phyloP scores from a whole-genome alignment of 2,329 filamentous ascomycete genomes.

The Cladosporium halotolerans region DNA sequence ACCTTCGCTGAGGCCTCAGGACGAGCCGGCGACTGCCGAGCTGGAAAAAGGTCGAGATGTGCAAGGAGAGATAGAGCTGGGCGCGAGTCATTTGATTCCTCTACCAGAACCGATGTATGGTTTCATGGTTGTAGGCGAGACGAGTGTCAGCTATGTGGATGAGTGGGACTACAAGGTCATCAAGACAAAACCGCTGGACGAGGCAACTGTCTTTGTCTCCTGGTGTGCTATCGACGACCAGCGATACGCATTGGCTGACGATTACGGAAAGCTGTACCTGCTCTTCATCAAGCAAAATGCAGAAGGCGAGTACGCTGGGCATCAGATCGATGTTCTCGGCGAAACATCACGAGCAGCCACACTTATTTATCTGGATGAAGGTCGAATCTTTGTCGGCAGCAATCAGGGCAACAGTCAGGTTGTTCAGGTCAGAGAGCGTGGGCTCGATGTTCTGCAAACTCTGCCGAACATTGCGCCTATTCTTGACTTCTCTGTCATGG shows the following conservation, averaged over 20 bases:
- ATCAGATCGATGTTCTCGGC: slow-evolving; percentile 63
- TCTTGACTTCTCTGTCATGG: slow-evolving; percentile 91
- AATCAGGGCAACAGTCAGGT: slow-evolving; percentile 91
- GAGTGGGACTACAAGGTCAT: slow-evolving; percentile 60
- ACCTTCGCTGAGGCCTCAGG: slow-evolving; percentile 36
- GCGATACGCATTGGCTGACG: slow-evolving; percentile 82
- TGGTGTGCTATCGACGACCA: slow-evolving; percentile 81
- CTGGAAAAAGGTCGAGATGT: slow-evolving; percentile 48
- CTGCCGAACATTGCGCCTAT: slow-evolving; percentile 84
- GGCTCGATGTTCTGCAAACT: slow-evolving; percentile 64
- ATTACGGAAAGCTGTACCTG: slow-evolving; percentile 81
- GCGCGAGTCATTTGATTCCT: slow-evolving; percentile 57
- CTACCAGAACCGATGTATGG: slow-evolving; percentile 51
- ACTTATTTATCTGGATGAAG: slow-evolving; percentile 69
- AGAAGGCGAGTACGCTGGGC: slow-evolving; percentile 61
- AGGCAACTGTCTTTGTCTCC: slow-evolving; percentile 81
- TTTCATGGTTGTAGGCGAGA: slow-evolving; percentile 48
- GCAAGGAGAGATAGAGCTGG: slow-evolving; percentile 50
- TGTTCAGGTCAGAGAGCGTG: slow-evolving; percentile 52
- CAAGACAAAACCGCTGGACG: slow-evolving; percentile 58
- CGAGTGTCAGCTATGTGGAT: slow-evolving; percentile 77
- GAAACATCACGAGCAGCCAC: slow-evolving; percentile 68
- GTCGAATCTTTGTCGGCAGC: slow-evolving; percentile 78
- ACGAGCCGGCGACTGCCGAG: slow-evolving; percentile 46
- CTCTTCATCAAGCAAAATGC: slow-evolving; percentile 66